These are phyloP conservation scores for Bacidia rubella DNA, from an alignment of 495 filamentous ascomycete genomes.

Conservation along the genomic window DNA sequence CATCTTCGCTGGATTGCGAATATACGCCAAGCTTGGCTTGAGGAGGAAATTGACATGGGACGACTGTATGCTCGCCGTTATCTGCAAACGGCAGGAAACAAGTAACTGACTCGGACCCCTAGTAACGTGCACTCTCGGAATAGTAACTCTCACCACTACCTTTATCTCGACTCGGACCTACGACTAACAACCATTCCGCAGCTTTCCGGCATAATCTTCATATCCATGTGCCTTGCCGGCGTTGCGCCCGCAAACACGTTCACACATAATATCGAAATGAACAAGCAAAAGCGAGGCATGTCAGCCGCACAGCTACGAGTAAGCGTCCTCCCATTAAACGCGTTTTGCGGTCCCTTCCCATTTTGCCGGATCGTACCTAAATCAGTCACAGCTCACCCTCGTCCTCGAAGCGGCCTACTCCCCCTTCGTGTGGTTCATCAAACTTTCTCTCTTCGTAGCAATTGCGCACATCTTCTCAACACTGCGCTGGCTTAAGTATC, in stretches of 20 bases:
- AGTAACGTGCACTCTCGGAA: slow-evolving; percentile 6
- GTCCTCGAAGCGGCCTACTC: slow-evolving; percentile 10
- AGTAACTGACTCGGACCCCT: neutral
- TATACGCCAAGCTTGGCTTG: slow-evolving; percentile 8
- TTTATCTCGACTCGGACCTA: neutral
- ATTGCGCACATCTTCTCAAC: slow-evolving; percentile 12
- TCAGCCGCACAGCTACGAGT: neutral
- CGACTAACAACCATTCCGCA: neutral
- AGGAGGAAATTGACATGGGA: slow-evolving; percentile 12
- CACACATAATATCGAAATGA: neutral
- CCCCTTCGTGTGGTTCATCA: slow-evolving; percentile 16
- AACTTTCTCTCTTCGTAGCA: slow-evolving; percentile 14
- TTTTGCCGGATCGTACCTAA: neutral
- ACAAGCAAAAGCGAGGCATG: neutral
- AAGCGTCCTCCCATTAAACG: neutral
- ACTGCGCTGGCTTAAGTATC: slow-evolving; percentile 10
- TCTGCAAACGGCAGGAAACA: neutral
- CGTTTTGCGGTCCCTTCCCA: too few species aligned
- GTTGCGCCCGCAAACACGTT: neutral
- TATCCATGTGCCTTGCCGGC: neutral
- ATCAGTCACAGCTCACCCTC: slow-evolving; percentile 7
- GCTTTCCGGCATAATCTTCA: slow-evolving; percentile 1
- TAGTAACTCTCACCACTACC: neutral
- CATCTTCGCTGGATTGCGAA: slow-evolving; percentile 8
- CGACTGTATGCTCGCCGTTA: slow-evolving; percentile 4